Conservation (phyloP, 352 stramenopile species). For the Phytophthora lateralis region DNA sequence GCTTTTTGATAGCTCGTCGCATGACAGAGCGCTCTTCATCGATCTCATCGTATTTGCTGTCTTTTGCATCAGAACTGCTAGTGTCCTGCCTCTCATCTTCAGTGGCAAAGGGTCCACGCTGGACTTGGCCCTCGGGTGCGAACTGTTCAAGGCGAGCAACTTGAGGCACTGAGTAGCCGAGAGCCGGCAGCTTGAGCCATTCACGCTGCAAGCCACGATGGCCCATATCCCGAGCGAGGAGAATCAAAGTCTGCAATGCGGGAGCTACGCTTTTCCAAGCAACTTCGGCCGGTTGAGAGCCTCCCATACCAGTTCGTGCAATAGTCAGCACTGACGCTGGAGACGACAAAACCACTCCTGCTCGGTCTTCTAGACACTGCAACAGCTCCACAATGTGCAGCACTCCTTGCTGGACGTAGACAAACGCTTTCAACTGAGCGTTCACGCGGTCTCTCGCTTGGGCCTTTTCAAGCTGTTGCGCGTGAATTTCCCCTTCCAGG, state of each 20-base stretch:
- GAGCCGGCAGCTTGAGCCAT: slow-evolving; percentile 25
- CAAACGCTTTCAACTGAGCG: slow-evolving; percentile 55
- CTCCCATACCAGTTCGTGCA: slow-evolving; percentile 26
- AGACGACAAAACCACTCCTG: slow-evolving; percentile 15
- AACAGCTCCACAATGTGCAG: slow-evolving; percentile 61
- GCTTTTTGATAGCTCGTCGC: slow-evolving; percentile 44
- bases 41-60: slow-evolving; percentile 11
- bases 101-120: slow-evolving; percentile 6
- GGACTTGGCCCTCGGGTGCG: slow-evolving; percentile 29
- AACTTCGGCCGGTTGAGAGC: slow-evolving; percentile 24
- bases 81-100: not conserved
- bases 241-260: slow-evolving; percentile 24
- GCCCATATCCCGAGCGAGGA: slow-evolving; percentile 21
- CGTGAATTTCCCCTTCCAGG: slow-evolving; percentile 48
- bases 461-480: slow-evolving; percentile 42
- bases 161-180: slow-evolving; percentile 30
- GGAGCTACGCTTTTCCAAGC: slow-evolving; percentile 29
- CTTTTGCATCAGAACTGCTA: not conserved
- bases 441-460: slow-evolving; percentile 47
- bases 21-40: slow-evolving; percentile 25
- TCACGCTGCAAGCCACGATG: slow-evolving; percentile 28
- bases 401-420: slow-evolving; percentile 63
- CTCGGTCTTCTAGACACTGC: slow-evolving; percentile 52
- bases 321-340: slow-evolving; percentile 1
- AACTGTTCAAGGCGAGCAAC: slow-evolving; percentile 43